A percentile compares a stretch with the other conserved stretches of the same genome.
These are phyloP conservation scores for Aspergillus phoenicis DNA, from an alignment of 2,329 filamentous ascomycete species.

Conservation along the genomic window DNA sequence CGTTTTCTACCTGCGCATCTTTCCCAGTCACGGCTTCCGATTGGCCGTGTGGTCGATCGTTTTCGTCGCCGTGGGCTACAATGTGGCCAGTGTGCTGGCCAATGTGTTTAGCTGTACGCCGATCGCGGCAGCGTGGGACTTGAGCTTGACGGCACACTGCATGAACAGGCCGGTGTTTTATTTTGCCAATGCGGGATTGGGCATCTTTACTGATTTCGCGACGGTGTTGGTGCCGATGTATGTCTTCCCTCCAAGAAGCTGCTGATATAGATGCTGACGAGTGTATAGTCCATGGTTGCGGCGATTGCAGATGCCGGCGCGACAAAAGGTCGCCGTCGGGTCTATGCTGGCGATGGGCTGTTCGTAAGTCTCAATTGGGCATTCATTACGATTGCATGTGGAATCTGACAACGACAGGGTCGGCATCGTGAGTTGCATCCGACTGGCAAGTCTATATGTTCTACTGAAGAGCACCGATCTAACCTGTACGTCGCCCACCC, in stretches of 20 bases:
- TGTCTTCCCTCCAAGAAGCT: neutral
- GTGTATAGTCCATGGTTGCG: constrained; percentile 30
- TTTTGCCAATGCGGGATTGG: constrained; percentile 32
- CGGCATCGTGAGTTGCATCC: constrained; percentile 34
- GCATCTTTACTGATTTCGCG: constrained; percentile 34
- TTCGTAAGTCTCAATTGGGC: constrained; percentile 23
- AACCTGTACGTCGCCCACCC: constrained; percentile 23
- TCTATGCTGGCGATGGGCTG: constrained; percentile 33
- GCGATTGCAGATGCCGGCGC: constrained; percentile 32
- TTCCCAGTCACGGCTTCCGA: constrained; percentile 31
- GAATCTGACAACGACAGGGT: constrained; percentile 20
- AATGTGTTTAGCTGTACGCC: constrained; percentile 32
- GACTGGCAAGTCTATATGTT: constrained; percentile 26
- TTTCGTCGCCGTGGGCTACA: constrained; percentile 31
- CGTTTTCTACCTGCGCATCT: constrained; percentile 33
- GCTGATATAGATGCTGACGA: neutral
- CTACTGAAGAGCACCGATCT: constrained; percentile 28
- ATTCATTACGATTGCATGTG: neutral
- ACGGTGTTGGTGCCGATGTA: constrained; percentile 34
- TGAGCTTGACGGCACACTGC: constrained; percentile 25
- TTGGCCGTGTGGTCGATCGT: constrained; percentile 26
- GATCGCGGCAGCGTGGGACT: constrained; percentile 30
- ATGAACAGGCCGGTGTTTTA: constrained; percentile 35
- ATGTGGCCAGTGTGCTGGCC: constrained; percentile 30
- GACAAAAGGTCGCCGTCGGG: constrained; percentile 34